Conservation (phyloP, 2,329 filamentous ascomycete species). For the Paramyrothecium roridum region DNA sequence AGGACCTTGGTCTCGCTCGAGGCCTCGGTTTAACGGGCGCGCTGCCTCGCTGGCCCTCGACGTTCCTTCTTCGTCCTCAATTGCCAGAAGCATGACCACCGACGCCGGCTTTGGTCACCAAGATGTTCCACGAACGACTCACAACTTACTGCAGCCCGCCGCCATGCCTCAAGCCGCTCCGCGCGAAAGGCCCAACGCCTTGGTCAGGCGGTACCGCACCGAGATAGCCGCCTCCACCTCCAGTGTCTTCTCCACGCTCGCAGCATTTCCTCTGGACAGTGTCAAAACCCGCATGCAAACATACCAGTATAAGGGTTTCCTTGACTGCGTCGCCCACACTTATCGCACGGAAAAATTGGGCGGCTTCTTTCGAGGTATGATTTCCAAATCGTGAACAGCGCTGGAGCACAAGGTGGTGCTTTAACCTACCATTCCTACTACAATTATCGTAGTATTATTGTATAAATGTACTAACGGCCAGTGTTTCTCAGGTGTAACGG, state of each 20-base stretch:
- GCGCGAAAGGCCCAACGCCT: constrained; percentile 29
- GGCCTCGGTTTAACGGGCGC: constrained; percentile 19
- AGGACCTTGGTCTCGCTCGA: constrained; percentile 22
- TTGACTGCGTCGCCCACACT: constrained; percentile 71
- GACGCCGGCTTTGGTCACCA: constrained; percentile 32
- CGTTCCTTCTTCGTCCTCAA: constrained; percentile 5
- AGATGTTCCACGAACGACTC: constrained; percentile 29
- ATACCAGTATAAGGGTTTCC: constrained; percentile 73
- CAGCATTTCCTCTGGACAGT: constrained; percentile 83
- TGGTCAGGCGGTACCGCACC: constrained; percentile 74
- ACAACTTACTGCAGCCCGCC: constrained; percentile 18
- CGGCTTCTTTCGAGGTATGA: constrained; percentile 77
- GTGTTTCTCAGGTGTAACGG: constrained; percentile 59
- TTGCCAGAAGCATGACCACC: constrained; percentile 31
- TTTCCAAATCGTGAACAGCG: background rate
- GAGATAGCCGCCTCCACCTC: constrained; percentile 76
- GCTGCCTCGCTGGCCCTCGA: constrained; percentile 2
- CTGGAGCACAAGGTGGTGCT: no score
- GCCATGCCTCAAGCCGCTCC: constrained; percentile 22
- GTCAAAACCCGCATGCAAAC: constrained; percentile 90
- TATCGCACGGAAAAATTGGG: constrained; percentile 69
- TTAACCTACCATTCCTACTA: no score
- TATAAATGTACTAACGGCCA: background rate
- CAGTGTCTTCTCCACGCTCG: constrained; percentile 74
- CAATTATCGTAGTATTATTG: background rate